Conservation (phyloP, 2,329 filamentous ascomycete genomes). For the Venturia nashicola region DNA sequence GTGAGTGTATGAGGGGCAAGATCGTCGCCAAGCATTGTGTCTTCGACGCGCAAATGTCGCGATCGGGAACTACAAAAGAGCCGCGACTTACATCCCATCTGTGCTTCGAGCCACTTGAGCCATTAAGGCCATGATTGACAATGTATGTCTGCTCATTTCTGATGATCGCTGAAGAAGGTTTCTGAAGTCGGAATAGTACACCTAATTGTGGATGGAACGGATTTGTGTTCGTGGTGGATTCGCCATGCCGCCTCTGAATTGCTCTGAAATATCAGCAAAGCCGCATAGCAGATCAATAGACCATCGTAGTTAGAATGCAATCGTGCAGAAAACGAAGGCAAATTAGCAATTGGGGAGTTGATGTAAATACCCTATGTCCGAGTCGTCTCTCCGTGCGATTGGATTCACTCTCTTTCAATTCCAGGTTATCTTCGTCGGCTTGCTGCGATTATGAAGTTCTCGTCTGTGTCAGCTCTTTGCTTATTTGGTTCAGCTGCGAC, state of each 20-base stretch:
- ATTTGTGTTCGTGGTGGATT: not conserved
- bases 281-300: not conserved
- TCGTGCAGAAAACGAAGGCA: not conserved
- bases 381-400: not conserved
- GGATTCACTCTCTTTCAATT: not conserved
- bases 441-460: not conserved
- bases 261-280: not conserved
- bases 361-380: not conserved
- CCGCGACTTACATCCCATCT: not conserved
- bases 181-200: not conserved
- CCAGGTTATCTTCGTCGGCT: not conserved
- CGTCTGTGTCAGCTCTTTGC: not conserved
- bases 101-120: not conserved
- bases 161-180: not conserved
- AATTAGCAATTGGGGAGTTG: not conserved
- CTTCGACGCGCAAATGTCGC: not conserved
- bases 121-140: not conserved
- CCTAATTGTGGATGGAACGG: not conserved
- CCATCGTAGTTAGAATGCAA: not conserved
- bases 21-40: conserved; percentile 1
- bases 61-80: not conserved
- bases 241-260: not conserved
- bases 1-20: not conserved
- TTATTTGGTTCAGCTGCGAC: not conserved
- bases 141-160: not conserved